phyloP scores from a whole-genome alignment of 129 eudicot genomes.

The Centella asiatica region DNA sequence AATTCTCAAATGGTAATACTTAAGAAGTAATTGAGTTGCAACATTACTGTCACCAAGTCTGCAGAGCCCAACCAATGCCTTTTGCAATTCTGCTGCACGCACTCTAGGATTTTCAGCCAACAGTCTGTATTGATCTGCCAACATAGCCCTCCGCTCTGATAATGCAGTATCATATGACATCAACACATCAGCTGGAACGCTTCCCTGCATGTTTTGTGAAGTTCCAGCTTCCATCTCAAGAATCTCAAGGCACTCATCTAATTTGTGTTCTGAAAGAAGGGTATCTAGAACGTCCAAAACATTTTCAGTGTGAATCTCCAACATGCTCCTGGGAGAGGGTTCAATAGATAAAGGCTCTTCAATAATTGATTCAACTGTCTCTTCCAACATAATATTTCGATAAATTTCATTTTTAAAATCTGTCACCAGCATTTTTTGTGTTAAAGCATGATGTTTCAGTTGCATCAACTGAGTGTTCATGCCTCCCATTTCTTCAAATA shows the following conservation, averaged over 20 bases:
- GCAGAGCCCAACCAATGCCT: conserved; percentile 58
- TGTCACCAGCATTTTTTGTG: conserved; percentile 45
- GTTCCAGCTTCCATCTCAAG: conserved; percentile 50
- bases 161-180: conserved; percentile 45
- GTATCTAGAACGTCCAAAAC: conserved; percentile 52
- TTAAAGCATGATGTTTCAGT: conserved; percentile 44
- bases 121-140: conserved; percentile 43
- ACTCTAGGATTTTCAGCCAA: conserved; percentile 52
- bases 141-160: conserved; percentile 46
- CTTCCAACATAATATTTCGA: conserved; percentile 25
- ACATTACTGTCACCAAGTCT: conserved; percentile 47
- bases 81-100: conserved; percentile 53
- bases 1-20: conserved; percentile 49
- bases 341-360: conserved; percentile 24
- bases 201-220: conserved; percentile 32
- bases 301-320: conserved; percentile 31
- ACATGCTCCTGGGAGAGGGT: conserved; percentile 23
- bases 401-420: conserved; percentile 23
- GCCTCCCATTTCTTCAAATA: conserved; percentile 48
- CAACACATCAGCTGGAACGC: conserved; percentile 26
- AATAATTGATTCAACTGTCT: conserved; percentile 18
- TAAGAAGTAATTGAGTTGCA: conserved; percentile 51
- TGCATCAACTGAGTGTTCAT: conserved; percentile 47
- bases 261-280: conserved; percentile 50
- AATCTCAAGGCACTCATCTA: conserved; percentile 51